phyloP scores from a whole-genome alignment of 2,329 filamentous ascomycete genomes.

The Cladosporium sp. region DNA sequence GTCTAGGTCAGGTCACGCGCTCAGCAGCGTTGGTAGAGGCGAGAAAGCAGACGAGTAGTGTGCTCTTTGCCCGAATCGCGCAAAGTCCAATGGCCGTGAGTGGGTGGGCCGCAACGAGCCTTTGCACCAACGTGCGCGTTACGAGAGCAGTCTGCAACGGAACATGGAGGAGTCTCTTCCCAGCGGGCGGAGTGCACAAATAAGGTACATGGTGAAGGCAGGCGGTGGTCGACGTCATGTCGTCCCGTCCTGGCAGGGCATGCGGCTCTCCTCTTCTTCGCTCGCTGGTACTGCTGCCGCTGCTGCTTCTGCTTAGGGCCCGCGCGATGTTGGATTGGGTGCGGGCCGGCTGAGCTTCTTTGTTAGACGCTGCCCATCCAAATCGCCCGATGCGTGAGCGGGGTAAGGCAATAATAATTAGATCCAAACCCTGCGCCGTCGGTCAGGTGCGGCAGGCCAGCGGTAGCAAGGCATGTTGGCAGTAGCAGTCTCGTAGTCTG shows the following conservation, averaged over 20 bases:
- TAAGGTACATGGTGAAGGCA: not conserved
- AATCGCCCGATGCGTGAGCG: not conserved
- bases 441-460: no score
- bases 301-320: not conserved
- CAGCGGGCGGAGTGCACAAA: not conserved
- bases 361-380: not conserved
- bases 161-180: not conserved
- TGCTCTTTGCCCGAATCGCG: not conserved
- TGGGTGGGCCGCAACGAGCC: not conserved
- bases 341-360: conserved; percentile 3
- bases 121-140: no score
- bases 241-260: not conserved
- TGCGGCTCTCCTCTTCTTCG: not conserved
- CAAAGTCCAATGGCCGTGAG: conserved; percentile 3
- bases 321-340: not conserved
- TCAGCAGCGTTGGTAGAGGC: not conserved
- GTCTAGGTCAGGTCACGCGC: conserved; percentile 6
- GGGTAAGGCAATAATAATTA: not conserved
- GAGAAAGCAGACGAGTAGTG: not conserved
- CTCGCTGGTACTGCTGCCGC: no score
- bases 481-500: not conserved
- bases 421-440: not conserved
- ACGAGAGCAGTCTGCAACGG: not conserved
- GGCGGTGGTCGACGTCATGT: conserved; percentile 5
- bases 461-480: no score